These are phyloP conservation scores for Brassica rapa DNA, from an alignment of 345 rosid species.

Conservation along the genomic window DNA sequence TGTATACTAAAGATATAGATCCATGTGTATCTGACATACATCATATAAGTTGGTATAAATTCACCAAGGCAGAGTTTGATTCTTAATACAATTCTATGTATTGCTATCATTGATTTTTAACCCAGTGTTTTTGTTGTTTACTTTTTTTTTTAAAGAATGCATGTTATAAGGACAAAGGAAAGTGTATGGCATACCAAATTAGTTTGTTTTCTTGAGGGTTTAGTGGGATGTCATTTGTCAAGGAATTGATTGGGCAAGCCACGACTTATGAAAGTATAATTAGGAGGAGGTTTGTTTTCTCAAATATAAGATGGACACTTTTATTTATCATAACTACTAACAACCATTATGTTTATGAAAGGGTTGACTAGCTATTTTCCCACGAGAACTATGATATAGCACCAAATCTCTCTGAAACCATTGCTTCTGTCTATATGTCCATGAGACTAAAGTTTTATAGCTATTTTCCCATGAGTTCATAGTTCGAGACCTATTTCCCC, in stretches of 20 bases:
- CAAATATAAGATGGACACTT: constrained; percentile 14
- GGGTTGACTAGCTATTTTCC: too few species aligned
- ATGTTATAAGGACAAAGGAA: not conserved
- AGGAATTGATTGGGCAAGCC: constrained; percentile 37
- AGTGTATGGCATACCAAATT: constrained; percentile 28
- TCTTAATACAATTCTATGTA: constrained; percentile 1
- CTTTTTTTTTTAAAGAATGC: constrained; percentile 7
- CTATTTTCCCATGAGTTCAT: too few species aligned
- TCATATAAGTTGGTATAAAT: not conserved
- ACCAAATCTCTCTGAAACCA: too few species aligned
- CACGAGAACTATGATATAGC: too few species aligned
- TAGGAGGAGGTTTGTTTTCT: constrained; percentile 20
- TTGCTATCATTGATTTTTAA: not conserved
- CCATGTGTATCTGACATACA: not conserved
- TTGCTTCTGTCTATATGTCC: too few species aligned
- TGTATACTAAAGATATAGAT: constrained; percentile 21
- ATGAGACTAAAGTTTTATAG: too few species aligned
- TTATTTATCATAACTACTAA: constrained; percentile 39
- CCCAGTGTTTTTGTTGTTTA: not conserved
- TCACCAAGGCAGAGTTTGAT: not conserved
- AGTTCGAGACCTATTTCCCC: too few species aligned
- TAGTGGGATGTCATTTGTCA: constrained; percentile 38
- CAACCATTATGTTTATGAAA: constrained; percentile 28
- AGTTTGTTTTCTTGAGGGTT: constrained; percentile 29
- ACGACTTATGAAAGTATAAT: constrained; percentile 31